Conservation (phyloP, 78 protist species). For the Protostelium mycophagum region DNA sequence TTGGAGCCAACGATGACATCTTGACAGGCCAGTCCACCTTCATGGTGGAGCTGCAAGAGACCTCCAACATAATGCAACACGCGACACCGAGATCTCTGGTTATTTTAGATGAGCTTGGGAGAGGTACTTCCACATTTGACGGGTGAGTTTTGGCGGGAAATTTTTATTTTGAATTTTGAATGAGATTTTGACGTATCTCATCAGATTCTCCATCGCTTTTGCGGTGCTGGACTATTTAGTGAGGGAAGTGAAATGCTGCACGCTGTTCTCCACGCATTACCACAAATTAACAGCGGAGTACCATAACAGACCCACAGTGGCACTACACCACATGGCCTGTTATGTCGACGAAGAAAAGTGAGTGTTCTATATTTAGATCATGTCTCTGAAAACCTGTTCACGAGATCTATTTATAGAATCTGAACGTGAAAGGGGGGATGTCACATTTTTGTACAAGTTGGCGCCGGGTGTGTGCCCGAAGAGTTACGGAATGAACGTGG, state of each 20-base stretch:
- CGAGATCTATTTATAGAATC: not conserved
- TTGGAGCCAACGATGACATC: constrained; percentile 87
- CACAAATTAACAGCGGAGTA: constrained; percentile 86
- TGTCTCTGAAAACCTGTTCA: not conserved
- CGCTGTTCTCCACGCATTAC: constrained; percentile 97
- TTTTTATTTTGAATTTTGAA: not conserved
- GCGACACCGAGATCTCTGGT: constrained; percentile 91
- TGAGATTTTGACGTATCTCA: not conserved
- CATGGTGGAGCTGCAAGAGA: constrained; percentile 92
- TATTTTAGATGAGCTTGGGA: constrained; percentile 96
- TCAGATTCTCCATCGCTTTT: constrained; percentile 73
- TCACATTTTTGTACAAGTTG: constrained; percentile 87
- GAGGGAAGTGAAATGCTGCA: constrained; percentile 47
- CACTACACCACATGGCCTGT: constrained; percentile 73
- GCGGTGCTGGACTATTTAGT: constrained; percentile 65
- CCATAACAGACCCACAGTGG: constrained; percentile 4
- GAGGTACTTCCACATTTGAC: constrained; percentile 93
- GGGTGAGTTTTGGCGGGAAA: constrained; percentile 77
- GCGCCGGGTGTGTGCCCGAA: constrained; percentile 71
- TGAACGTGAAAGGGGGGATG: constrained; percentile 12
- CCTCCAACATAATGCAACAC: constrained; percentile 65
- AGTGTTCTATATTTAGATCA: not conserved
- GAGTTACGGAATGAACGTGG: constrained; percentile 93
- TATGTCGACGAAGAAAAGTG: constrained; percentile 53
- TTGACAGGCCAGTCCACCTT: constrained; percentile 93